Conservation (phyloP, 2,329 filamentous ascomycete genomes). For the Beauveria scarabaeidicola region DNA sequence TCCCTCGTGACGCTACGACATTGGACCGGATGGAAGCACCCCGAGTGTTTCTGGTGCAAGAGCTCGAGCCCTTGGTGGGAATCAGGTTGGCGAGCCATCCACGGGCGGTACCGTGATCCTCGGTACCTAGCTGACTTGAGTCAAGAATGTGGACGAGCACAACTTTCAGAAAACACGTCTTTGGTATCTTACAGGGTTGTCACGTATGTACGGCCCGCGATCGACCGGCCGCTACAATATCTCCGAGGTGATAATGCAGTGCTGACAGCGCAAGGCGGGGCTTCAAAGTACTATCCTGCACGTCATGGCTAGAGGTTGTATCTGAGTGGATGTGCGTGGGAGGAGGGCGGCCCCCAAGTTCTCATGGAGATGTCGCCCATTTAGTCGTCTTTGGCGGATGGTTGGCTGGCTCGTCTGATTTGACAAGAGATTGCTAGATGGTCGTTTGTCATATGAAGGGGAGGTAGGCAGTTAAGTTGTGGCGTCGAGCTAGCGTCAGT, state of each 20-base stretch:
- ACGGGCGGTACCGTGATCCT: too few relatives aligned
- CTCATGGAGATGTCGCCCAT: neutral
- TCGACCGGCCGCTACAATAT: neutral
- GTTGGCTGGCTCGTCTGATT: conserved; percentile 4
- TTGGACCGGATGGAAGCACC: neutral
- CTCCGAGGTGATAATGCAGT: neutral
- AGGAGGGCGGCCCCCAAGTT: neutral
- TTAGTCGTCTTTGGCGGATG: neutral
- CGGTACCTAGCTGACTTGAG: neutral
- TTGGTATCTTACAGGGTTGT: neutral
- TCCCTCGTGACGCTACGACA: conserved; percentile 7
- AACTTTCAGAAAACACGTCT: neutral
- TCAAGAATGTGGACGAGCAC: neutral
- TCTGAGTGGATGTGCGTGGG: neutral
- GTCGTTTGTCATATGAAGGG: too few relatives aligned
- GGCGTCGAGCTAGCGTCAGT: neutral
- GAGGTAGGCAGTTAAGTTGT: neutral
- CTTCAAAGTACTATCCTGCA: neutral
- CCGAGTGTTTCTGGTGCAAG: neutral
- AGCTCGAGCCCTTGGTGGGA: conserved; percentile 6
- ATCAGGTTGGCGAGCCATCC: neutral
- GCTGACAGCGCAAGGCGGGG: neutral
- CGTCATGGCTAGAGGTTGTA: neutral
- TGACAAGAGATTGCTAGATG: neutral
- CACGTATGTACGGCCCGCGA: too few relatives aligned